These are phyloP conservation scores for Sporobolomyces pararoseus DNA, from an alignment of 768 basidiomycete genomes.

Conservation along the genomic window DNA sequence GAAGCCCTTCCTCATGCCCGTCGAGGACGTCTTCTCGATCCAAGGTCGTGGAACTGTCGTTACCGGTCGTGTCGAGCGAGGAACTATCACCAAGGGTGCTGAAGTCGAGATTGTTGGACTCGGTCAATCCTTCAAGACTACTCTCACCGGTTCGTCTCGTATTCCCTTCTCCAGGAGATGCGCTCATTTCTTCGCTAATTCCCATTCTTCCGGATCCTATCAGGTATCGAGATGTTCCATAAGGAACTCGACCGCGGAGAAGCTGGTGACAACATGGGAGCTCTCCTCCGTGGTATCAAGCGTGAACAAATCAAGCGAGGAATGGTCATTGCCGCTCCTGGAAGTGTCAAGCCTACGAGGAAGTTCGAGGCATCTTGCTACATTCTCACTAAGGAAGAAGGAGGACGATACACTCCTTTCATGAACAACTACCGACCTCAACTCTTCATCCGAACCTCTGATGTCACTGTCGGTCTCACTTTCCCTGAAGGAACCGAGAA, in stretches of 20 bases:
- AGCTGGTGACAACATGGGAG: slow-evolving; percentile 99
- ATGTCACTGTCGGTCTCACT: slow-evolving; percentile 75
- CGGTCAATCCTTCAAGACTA: slow-evolving; percentile 78
- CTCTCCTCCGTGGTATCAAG: slow-evolving; percentile 91
- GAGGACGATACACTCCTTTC: slow-evolving; percentile 61
- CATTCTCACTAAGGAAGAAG: slow-evolving; percentile 80
- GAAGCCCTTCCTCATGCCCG: slow-evolving; percentile 91
- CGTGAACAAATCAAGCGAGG: slow-evolving; percentile 92
- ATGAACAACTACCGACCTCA: slow-evolving; percentile 87
- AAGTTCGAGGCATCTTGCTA: slow-evolving; percentile 94
- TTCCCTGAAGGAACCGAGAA: slow-evolving; percentile 85
- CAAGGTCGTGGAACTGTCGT: slow-evolving; percentile 97
- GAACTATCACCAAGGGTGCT: slow-evolving; percentile 79
- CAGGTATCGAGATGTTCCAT: slow-evolving; percentile 83
- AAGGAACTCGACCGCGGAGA: slow-evolving; percentile 97
- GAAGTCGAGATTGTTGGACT: slow-evolving; percentile 92
- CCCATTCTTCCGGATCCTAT: not conserved
- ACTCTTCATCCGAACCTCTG: slow-evolving; percentile 90
- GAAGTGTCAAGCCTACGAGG: slow-evolving; percentile 87
- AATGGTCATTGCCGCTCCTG: slow-evolving; percentile 82
- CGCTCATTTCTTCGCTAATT: not conserved
- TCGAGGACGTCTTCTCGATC: slow-evolving; percentile 97
- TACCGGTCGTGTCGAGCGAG: slow-evolving; percentile 93
- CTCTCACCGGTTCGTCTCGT: slow-evolving; percentile 72
- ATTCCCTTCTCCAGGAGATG: not conserved